Evolutionary conservation across 225 moss, liverwort and hornwort genomes (phyloP), one percentile per base, ranked within the genome.

Genomic region (Lunularia cruciata): DNA sequence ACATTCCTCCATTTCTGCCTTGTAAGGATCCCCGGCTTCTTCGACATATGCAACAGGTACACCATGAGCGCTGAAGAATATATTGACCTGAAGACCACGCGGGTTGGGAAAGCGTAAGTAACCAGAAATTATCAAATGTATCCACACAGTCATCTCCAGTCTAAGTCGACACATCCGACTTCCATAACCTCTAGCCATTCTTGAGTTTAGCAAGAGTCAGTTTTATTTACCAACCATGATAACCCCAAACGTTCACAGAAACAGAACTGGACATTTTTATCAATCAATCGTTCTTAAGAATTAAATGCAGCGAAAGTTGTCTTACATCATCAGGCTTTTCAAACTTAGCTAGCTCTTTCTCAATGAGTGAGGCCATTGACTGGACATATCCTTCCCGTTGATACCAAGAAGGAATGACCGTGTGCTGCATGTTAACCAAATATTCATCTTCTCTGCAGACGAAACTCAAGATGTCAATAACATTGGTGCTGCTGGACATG

Each of bases 1-100:
- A 84, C 95, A 96, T 79, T 96, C 95, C 77, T 96, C 95, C 95
- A 96, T 96, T 78, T 96, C 95, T 60, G 95, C 95, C 67, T 96
- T 96, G 54, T 96, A 96, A 32, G 95, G 95, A 53, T 96, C 95
- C 54, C 95, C 95, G 38, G 95, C 95, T 60, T 96, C 95, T 79
- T 96, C 95, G 26, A 96, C 92, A 73, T 96, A 96, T 46, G 95
- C 84, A 65, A 92, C 87, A 47, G 95, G 95, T 75, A 96, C 92
- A 78, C 92, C 95, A 75, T 96, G 92, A 25, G 95, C 95, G 76
- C 92, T 96, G 82, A 92, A 96, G 79, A 96, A 96, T 61, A 96
- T 96, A 62, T 96, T 90, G 56, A 92, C 95, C 90, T 92, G 81
- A 57, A 9, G 0, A 40, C 11, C 67, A 32, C 13, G 25, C 25